phyloP scores from a whole-genome alignment of 352 stramenopile genomes.

The Phytophthora chlamydospora region DNA sequence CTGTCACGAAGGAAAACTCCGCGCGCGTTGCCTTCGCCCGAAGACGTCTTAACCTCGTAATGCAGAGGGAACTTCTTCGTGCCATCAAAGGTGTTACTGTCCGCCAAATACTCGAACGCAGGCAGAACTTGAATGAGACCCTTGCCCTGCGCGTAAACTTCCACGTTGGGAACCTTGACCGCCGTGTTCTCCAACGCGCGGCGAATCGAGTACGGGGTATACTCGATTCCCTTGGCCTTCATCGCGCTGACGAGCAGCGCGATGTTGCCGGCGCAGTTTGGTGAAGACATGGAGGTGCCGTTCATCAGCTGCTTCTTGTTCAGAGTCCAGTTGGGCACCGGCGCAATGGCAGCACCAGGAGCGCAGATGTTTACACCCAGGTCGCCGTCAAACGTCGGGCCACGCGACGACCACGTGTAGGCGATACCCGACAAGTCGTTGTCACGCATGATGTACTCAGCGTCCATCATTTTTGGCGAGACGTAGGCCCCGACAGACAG shows the following conservation, averaged over 20 bases:
- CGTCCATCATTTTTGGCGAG: slow-evolving; percentile 94
- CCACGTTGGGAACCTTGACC: slow-evolving; percentile 60
- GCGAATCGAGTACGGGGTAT: slow-evolving; percentile 90
- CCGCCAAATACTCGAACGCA: slow-evolving; percentile 70
- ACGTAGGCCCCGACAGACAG: slow-evolving; percentile 95
- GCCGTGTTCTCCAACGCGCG: slow-evolving; percentile 90
- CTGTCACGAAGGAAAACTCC: slow-evolving; percentile 88
- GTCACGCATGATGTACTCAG: slow-evolving; percentile 89
- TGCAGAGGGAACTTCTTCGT: slow-evolving; percentile 63
- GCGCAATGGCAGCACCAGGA: slow-evolving; percentile 94
- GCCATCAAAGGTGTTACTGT: slow-evolving; percentile 66
- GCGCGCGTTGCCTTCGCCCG: slow-evolving; percentile 50
- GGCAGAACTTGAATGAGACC: slow-evolving; percentile 84
- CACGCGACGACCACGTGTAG: slow-evolving; percentile 94
- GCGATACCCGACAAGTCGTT: slow-evolving; percentile 65
- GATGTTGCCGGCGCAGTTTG: slow-evolving; percentile 94
- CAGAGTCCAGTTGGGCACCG: slow-evolving; percentile 95
- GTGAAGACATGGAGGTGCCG: slow-evolving; percentile 96
- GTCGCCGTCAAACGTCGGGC: slow-evolving; percentile 92
- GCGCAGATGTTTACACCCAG: slow-evolving; percentile 93
- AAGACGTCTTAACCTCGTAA: slow-evolving; percentile 59
- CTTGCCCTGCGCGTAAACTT: slow-evolving; percentile 79
- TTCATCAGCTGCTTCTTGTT: slow-evolving; percentile 98
- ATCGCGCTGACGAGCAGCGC: slow-evolving; percentile 93
- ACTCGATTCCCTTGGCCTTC: slow-evolving; percentile 79